These are phyloP conservation scores for Apiotrichum veenhuisii DNA, from an alignment of 1,284 basidiomycete genomes.

Conservation along the genomic window DNA sequence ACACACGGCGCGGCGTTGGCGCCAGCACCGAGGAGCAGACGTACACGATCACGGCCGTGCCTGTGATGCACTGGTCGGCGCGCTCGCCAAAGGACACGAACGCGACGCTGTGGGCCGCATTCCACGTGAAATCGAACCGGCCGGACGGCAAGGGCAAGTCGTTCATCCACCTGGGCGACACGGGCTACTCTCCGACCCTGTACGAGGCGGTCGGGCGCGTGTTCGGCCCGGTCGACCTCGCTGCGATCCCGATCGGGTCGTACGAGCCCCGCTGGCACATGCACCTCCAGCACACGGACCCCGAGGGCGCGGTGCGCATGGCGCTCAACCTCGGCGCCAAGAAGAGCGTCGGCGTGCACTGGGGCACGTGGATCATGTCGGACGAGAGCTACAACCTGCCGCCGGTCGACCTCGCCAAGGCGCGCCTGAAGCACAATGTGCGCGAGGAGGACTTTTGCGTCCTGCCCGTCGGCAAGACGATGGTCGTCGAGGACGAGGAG, in stretches of 20 bases:
- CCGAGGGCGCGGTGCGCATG: constrained; percentile 50
- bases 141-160: constrained; percentile 26
- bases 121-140: constrained; percentile 43
- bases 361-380: constrained; percentile 53
- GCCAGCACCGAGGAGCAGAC: constrained; percentile 27
- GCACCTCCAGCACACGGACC: constrained; percentile 50
- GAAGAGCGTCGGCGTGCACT: constrained; percentile 50
- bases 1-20: constrained; percentile 25
- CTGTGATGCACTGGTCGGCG: constrained; percentile 53
- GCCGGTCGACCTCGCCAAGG: constrained; percentile 38
- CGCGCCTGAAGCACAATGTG: constrained; percentile 34
- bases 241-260: constrained; percentile 52
- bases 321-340: constrained; percentile 42
- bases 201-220: constrained; percentile 51
- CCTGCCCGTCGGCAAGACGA: constrained; percentile 39
- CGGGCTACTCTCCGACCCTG: constrained; percentile 50
- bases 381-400: constrained; percentile 49
- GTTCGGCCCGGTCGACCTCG: constrained; percentile 50
- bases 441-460: constrained; percentile 33
- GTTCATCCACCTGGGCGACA: constrained; percentile 52
- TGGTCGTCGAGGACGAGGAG: constrained; percentile 31
- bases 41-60: constrained; percentile 43
- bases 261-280: constrained; percentile 51
- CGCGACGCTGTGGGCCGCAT: constrained; percentile 51
- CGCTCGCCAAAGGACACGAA: constrained; percentile 52